A percentile compares a stretch with the other conserved stretches of the same genome.
These are phyloP conservation scores for Leucocoprinus birnbaumii DNA, from an alignment of 768 basidiomycete species.

Conservation along the genomic window DNA sequence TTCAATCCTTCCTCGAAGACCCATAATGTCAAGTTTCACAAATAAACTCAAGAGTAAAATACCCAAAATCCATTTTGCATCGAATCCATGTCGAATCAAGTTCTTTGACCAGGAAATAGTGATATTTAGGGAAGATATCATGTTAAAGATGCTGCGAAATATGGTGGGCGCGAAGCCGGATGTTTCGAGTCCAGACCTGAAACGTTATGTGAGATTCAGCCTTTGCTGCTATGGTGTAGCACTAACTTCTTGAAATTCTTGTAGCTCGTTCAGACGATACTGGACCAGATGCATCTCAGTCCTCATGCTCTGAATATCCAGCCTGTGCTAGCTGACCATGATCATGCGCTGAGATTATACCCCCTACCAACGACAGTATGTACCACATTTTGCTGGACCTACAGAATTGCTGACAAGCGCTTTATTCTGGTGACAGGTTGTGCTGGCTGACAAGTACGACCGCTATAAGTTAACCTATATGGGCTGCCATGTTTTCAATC, in stretches of 20 bases:
- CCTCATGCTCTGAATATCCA: slow-evolving; percentile 84
- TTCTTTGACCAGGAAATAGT: slow-evolving; percentile 97
- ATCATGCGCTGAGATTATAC: slow-evolving; percentile 89
- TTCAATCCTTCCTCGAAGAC: slow-evolving; percentile 74
- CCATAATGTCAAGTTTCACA: slow-evolving; percentile 75
- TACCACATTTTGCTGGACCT: background rate
- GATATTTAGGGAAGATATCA: slow-evolving; percentile 87
- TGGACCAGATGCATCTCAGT: slow-evolving; percentile 94
- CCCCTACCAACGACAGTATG: slow-evolving; percentile 90
- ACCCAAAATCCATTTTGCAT: slow-evolving; percentile 79
- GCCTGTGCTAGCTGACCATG: slow-evolving; percentile 85
- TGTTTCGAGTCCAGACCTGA: slow-evolving; percentile 74
- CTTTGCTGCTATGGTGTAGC: too few species aligned
- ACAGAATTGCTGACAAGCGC: too few species aligned
- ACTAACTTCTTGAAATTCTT: background rate
- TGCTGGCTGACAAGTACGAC: slow-evolving; percentile 96
- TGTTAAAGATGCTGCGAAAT: slow-evolving; percentile 93
- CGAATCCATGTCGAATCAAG: slow-evolving; percentile 91
- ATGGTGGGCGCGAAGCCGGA: slow-evolving; percentile 85
- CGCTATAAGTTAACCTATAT: slow-evolving; percentile 96
- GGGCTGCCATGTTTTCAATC: slow-evolving; percentile 98
- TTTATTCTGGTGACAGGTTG: slow-evolving; percentile 47
- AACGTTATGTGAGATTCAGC: slow-evolving; percentile 69
- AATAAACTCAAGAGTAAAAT: slow-evolving; percentile 67
- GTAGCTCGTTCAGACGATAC: slow-evolving; percentile 92